Percentiles rank a stretch among this genome's conserved stretches.
phyloP scores from a whole-genome alignment of 345 rosid species.

The Barbarea vulgaris region DNA sequence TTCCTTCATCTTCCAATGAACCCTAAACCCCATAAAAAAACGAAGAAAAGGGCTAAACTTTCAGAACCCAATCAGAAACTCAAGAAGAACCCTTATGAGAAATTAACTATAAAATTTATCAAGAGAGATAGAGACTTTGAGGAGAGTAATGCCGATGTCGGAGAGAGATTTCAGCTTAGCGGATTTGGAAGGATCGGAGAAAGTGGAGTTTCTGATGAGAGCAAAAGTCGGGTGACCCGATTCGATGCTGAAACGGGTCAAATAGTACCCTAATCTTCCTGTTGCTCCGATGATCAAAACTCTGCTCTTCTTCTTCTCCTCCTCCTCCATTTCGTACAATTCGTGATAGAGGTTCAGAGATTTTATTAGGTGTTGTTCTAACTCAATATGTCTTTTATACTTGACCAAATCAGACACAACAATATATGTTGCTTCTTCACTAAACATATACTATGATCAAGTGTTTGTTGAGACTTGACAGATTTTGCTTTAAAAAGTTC shows the following conservation, averaged over 20 bases:
- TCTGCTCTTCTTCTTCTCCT: slow-evolving; percentile 55
- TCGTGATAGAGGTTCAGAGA: neutral
- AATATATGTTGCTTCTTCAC: neutral
- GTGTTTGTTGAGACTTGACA: too few relatives aligned
- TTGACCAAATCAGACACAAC: neutral
- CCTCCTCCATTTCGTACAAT: slow-evolving; percentile 17
- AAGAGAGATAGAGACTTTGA: slow-evolving; percentile 49
- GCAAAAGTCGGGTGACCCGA: slow-evolving; percentile 62
- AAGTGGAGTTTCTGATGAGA: slow-evolving; percentile 56
- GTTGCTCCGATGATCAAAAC: slow-evolving; percentile 76
- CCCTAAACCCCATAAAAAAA: slow-evolving; percentile 47
- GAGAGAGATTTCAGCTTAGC: slow-evolving; percentile 54
- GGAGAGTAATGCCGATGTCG: slow-evolving; percentile 52
- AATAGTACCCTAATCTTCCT: slow-evolving; percentile 61
- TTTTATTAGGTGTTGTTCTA: too few relatives aligned
- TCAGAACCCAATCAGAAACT: neutral
- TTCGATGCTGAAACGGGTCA: slow-evolving; percentile 56
- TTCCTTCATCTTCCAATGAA: slow-evolving; percentile 65
- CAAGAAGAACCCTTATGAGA: neutral
- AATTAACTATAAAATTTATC: neutral
- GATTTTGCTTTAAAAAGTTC: too few relatives aligned
- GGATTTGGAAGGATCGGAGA: slow-evolving; percentile 51
- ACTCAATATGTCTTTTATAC: neutral
- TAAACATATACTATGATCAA: neutral
- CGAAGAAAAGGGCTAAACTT: neutral